A percentile compares a stretch with the other conserved stretches of the same genome.
Evolutionary conservation across 495 filamentous ascomycete genomes (phyloP).

Genomic region (Xylaria venustula): DNA sequence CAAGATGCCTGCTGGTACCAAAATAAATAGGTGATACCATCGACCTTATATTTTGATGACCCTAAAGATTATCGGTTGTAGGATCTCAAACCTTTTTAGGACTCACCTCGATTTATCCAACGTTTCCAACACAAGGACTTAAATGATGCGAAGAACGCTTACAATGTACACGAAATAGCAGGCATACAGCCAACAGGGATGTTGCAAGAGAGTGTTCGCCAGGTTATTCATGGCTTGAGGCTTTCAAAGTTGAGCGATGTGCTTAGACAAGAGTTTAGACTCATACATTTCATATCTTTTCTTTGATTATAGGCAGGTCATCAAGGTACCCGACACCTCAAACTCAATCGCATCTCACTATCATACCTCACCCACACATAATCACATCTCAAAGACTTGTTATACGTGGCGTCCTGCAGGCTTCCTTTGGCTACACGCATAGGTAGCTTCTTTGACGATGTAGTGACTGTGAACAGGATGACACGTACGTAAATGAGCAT

Average conservation of each 20-base stretch:
- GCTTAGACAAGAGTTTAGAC: conserved; percentile 6
- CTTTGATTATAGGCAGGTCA: background rate
- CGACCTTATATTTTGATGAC: too few relatives aligned
- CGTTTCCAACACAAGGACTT: background rate
- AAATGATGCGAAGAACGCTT: background rate
- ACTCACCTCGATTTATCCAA: background rate
- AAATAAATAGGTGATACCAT: conserved; percentile 17
- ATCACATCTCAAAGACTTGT: background rate
- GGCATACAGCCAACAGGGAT: background rate
- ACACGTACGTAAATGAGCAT: too few relatives aligned
- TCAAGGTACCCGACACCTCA: background rate
- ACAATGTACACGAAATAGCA: background rate
- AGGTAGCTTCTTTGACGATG: too few relatives aligned
- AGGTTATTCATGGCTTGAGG: background rate
- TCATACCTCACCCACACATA: too few relatives aligned
- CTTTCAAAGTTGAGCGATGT: background rate
- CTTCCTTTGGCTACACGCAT: too few relatives aligned
- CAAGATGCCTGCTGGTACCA: conserved; percentile 5
- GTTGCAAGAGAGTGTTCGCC: background rate
- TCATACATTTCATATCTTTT: background rate
- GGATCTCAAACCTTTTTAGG: too few relatives aligned
- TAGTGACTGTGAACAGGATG: too few relatives aligned
- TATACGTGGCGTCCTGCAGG: background rate
- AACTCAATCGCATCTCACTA: background rate
- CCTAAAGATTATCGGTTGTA: too few relatives aligned